Evolutionary conservation across 2,329 filamentous ascomycete genomes (phyloP).

Genomic region (Fonsecaea pedrosoi): DNA sequence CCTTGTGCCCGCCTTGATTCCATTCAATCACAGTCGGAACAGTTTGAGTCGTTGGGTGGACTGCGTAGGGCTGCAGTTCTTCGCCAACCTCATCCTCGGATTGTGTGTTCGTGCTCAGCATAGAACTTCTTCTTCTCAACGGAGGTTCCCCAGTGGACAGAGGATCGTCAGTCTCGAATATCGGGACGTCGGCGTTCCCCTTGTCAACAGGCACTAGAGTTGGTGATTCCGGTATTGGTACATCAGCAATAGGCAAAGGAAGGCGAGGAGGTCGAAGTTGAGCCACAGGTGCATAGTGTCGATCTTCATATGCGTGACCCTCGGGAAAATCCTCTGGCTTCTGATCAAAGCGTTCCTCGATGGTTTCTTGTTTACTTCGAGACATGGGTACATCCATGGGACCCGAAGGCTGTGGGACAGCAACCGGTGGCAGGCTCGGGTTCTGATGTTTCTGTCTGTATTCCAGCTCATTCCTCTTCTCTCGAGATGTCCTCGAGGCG

Average conservation of each 20-base stretch:
- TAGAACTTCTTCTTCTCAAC: conserved; percentile 62
- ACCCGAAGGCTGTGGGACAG: conserved; percentile 30
- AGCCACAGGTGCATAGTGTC: conserved; percentile 35
- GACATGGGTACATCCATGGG: conserved; percentile 42
- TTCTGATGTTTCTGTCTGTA: conserved; percentile 28
- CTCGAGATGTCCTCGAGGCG: conserved; percentile 29
- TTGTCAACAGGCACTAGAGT: conserved; percentile 76
- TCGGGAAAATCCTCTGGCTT: conserved; percentile 23
- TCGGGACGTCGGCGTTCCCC: conserved; percentile 60
- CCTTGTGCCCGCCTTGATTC: conserved; percentile 80
- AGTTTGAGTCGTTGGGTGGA: conserved; percentile 69
- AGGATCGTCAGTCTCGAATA: conserved; percentile 56
- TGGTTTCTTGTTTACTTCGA: conserved; percentile 33
- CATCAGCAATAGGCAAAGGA: conserved; percentile 91
- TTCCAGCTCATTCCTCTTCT: conserved; percentile 31
- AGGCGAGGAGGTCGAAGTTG: conserved; percentile 73
- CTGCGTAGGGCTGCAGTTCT: conserved; percentile 68
- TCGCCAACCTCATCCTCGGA: conserved; percentile 80
- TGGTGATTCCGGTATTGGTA: conserved; percentile 88
- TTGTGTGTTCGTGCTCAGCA: conserved; percentile 62
- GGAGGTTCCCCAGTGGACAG: conserved; percentile 56
- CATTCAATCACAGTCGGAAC: conserved; percentile 88
- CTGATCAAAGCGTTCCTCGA: conserved; percentile 36
- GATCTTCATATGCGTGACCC: conserved; percentile 30
- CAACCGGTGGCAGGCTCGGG: conserved; percentile 16